Evolutionary conservation across 2,329 filamentous ascomycete genomes (phyloP).

Genomic region (Fusarium sp.): DNA sequence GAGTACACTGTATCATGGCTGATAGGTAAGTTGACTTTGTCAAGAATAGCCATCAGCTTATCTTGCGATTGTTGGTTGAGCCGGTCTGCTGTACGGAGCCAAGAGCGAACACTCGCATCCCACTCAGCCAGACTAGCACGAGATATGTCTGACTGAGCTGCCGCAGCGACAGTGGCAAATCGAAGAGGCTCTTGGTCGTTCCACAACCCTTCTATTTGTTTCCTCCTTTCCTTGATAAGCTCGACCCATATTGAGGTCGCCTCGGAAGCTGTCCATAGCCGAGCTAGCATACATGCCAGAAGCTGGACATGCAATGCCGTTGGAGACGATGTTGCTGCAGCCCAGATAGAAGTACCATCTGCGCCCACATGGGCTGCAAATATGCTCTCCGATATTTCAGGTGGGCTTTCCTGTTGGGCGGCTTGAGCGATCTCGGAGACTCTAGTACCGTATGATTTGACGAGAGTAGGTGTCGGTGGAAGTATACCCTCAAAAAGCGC

Average conservation of each 20-base stretch:
- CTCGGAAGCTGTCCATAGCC: slow-evolving; percentile 39
- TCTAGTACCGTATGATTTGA: slow-evolving; percentile 52
- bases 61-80: neutral
- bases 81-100: neutral
- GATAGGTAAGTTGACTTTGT: neutral
- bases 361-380: slow-evolving; percentile 47
- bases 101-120: neutral
- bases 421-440: slow-evolving; percentile 49
- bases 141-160: neutral
- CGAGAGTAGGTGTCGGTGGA: slow-evolving; percentile 47
- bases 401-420: neutral
- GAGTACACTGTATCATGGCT: neutral
- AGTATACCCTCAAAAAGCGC: slow-evolving; percentile 54
- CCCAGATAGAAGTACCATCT: slow-evolving; percentile 46
- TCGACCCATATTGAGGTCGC: slow-evolving; percentile 52
- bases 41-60: neutral
- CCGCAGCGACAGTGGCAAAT: neutral
- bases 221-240: neutral
- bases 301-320: slow-evolving; percentile 50
- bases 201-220: neutral
- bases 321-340: slow-evolving; percentile 47
- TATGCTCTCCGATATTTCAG: slow-evolving; percentile 8
- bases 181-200: neutral
- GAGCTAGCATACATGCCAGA: slow-evolving; percentile 51
- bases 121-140: neutral